Conservation (phyloP, 2,329 filamentous ascomycete species). For the Pyricularia grisea region DNA sequence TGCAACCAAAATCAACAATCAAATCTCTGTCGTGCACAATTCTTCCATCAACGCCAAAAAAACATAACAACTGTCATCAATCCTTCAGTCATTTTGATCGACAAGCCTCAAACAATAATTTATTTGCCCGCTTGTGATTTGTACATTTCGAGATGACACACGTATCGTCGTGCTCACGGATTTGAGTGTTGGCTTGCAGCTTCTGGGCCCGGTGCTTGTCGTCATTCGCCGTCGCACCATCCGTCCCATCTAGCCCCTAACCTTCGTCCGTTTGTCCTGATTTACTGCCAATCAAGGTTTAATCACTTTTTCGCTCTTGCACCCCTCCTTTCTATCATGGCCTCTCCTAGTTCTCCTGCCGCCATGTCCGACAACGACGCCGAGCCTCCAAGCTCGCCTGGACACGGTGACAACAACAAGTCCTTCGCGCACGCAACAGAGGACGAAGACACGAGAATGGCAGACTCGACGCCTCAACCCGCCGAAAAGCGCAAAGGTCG, state of each 20-base stretch:
- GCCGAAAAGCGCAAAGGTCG: conserved; percentile 16
- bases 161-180: not conserved
- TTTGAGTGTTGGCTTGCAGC: not conserved
- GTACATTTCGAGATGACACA: not conserved
- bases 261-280: not conserved
- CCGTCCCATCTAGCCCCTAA: not conserved
- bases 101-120: not conserved
- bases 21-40: not conserved
- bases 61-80: not conserved
- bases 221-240: conserved; percentile 1
- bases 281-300: not conserved
- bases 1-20: not conserved
- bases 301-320: not conserved
- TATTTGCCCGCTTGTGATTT: not conserved
- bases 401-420: conserved; percentile 25
- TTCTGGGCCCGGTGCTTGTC: not conserved
- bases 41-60: not conserved
- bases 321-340: conserved; percentile 10
- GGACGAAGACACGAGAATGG: conserved; percentile 34
- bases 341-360: conserved; percentile 28
- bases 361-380: conserved; percentile 35
- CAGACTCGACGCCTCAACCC: conserved; percentile 32
- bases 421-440: conserved; percentile 38
- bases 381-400: conserved; percentile 37
- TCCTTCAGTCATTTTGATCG: not conserved